These are phyloP conservation scores for Talaromyces wortmannii DNA, from an alignment of 495 filamentous ascomycete genomes.

Conservation along the genomic window DNA sequence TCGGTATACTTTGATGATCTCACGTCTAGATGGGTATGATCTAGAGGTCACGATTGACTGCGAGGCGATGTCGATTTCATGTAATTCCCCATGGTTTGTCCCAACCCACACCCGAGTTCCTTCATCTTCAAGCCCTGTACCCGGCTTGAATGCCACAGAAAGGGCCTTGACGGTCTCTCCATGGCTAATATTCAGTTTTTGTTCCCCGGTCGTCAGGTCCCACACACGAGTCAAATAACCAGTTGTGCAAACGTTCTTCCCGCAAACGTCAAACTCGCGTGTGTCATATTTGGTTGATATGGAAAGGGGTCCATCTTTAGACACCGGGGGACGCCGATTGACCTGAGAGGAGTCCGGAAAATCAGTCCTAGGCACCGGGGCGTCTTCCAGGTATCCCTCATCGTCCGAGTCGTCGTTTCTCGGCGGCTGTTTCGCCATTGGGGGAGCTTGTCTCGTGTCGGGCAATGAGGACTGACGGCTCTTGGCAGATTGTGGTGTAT, in stretches of 20 bases:
- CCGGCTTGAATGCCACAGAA: slow-evolving; percentile 79
- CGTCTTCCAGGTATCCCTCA: slow-evolving; percentile 16
- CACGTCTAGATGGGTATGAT: slow-evolving; percentile 68
- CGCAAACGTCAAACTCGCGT: slow-evolving; percentile 77
- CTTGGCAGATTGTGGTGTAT: not conserved
- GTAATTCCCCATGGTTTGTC: slow-evolving; percentile 75
- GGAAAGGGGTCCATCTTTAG: slow-evolving; percentile 60
- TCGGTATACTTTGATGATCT: slow-evolving; percentile 81
- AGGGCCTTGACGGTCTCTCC: slow-evolving; percentile 71
- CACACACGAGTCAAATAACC: slow-evolving; percentile 81
- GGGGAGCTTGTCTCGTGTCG: slow-evolving; percentile 12
- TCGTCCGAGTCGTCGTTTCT: slow-evolving; percentile 26
- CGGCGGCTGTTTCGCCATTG: not conserved
- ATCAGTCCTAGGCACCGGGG: slow-evolving; percentile 33
- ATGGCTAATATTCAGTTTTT: slow-evolving; percentile 73
- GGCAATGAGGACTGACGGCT: slow-evolving; percentile 23
- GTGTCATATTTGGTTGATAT: slow-evolving; percentile 83
- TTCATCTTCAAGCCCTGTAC: slow-evolving; percentile 65
- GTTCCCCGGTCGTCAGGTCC: slow-evolving; percentile 75
- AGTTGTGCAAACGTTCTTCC: slow-evolving; percentile 78
- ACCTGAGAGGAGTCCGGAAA: slow-evolving; percentile 82
- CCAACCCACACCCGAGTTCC: slow-evolving; percentile 86
- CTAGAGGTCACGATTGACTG: slow-evolving; percentile 61
- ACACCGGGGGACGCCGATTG: slow-evolving; percentile 74
- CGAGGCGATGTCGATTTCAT: slow-evolving; percentile 74